Evolutionary conservation across 129 eudicot genomes (phyloP), one percentile per base, ranked within the genome.

Genomic region (Lactuca saligna): DNA sequence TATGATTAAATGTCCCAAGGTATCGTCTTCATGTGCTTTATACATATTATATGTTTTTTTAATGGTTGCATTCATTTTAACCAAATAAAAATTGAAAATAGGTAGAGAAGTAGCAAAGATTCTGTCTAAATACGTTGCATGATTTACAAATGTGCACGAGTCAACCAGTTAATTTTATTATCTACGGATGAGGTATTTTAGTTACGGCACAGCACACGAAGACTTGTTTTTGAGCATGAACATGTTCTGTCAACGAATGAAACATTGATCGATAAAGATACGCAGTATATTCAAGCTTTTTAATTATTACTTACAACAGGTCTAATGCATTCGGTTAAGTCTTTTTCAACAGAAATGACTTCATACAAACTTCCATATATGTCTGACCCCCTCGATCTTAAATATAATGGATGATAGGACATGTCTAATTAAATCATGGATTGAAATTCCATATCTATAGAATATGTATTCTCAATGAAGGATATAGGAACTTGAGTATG

Each of bases 1-100:
- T 14, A 59, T 73, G 66, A 66, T 75, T 66, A 6, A 50, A 60
- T 59, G 57, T 61, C 33, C 75, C 1, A 56, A 76, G 56, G 69
- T 76, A 76, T 76, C 61, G 70, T 76, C 50, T 51, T 68, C 61
- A 53, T 68, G 75, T 54, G 39, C 75, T 76, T 68, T 75, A 75
- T 61, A 12, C 65, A 51, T 75, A 50, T 68, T 61, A 61, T 75
- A 60, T 67, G 31, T 41, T 49, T 46, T 46, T 46, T 1, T 35
- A 61, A 61, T 72, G 76, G 76, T 76, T 68, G 65, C 62, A 53
- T 57, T 44, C 42, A 74, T 3, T 57, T 33, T 44, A 57, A 64
- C 46, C 20, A 53, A 68, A n/a, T n/a, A 68, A 68, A 61, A 76
- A 76, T 31, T 17, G 75, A 63, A 67, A 57, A 75, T 67, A 58